Base-by-base conservation (phyloP, 176 grass and related monocot genomes). In the Urochloa ruziziensis region DNA sequence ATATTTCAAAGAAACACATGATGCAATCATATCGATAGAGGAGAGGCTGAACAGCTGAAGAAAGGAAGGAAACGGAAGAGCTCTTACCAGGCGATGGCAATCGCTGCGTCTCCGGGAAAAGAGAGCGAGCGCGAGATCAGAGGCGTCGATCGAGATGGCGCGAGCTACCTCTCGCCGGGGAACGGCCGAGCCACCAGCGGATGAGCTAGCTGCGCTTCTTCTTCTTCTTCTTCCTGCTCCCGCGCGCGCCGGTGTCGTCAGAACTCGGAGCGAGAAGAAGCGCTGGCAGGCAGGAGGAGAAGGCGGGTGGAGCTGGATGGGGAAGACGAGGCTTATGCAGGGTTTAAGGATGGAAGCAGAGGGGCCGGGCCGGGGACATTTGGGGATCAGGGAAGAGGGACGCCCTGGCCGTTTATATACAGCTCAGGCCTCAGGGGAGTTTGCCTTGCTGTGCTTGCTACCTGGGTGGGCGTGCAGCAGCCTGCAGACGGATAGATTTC, bases 321-420 rank as follows among this genome's bases (percentile, higher is more conserved):
- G 6, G 43, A 7, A 18, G 49, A 46, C 2, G 66, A 86, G 88
- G 72, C 53, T 90, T 83, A 90, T 19, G 83, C 48, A 64, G 74
- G 88, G 88, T 90, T 90, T 86, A 90, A 78, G 83, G 64, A 72
- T 29, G 83, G 79, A 33, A 16, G 46, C 2, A 18, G 51, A 7
- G 48, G 65, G 30, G 18, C 32, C 10, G 77, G 80, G 21, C 4
- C 66, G 21, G 88, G 73, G 83, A 86, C 88, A 82, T 73, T 46
- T 82, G 83, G 78, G 83, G 73, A 66, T 82, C 73, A 82, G 66
- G 67, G 67, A 47, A 56, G 56, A 64, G 74, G 75, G 73, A 46
- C n/a, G n/a, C n/a, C n/a, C n/a, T n/a, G 5, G 0, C 13, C 73
- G 30, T 82, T 62, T 90, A 82, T 90, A 79, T 47, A 78, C 1